Evolutionary conservation across 75 land plant species (phyloP).

Genomic region (Adiantum capillusveneris): DNA sequence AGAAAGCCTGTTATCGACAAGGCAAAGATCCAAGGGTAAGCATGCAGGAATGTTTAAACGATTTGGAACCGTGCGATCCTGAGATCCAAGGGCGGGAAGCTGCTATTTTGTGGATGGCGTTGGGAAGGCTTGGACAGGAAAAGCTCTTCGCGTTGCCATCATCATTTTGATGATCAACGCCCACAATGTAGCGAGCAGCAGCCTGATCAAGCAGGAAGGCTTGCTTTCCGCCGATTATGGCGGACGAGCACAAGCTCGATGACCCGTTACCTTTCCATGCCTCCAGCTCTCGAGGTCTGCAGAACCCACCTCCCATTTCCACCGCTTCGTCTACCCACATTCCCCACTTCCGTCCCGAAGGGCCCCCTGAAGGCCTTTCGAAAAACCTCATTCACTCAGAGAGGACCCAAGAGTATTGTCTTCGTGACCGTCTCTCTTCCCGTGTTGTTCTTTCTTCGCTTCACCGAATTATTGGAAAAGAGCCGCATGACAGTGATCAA

Average conservation of each 20-base stretch:
- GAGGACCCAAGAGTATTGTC: neutral
- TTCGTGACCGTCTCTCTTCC: neutral
- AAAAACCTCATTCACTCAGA: neutral
- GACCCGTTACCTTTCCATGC: neutral
- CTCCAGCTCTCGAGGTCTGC: neutral
- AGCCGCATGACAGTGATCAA: neutral
- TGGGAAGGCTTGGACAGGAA: no score
- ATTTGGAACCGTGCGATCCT: no score
- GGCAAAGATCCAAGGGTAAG: no score
- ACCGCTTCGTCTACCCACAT: neutral
- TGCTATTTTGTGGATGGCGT: no score
- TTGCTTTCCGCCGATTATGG: neutral
- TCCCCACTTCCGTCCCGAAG: neutral
- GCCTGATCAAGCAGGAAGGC: no score
- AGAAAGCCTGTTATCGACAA: no score
- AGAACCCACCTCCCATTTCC: conserved; percentile 5
- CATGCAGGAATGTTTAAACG: no score
- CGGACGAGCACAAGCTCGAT: neutral
- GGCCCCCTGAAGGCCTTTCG: neutral
- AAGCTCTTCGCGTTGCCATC: no score
- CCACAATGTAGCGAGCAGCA: no score
- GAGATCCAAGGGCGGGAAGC: no score
- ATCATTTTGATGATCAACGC: no score
- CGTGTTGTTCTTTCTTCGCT: no score
- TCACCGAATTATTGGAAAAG: neutral